These are phyloP conservation scores for Whalleya microplaca DNA, from an alignment of 2,329 filamentous ascomycete genomes.

Conservation along the genomic window DNA sequence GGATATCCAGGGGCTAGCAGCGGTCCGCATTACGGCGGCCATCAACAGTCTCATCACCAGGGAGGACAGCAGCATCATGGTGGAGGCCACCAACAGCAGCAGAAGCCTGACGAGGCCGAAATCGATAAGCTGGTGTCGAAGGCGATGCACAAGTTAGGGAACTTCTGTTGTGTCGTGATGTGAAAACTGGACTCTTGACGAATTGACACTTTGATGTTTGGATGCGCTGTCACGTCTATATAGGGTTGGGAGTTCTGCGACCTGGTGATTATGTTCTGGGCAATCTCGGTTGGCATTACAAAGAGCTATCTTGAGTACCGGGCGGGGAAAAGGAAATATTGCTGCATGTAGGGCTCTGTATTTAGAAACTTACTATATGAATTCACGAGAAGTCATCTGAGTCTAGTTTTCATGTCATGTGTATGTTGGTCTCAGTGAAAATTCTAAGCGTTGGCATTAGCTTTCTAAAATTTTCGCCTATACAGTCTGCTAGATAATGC, in stretches of 20 bases:
- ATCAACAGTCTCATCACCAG: slow-evolving; percentile 44
- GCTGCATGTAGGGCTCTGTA: not conserved
- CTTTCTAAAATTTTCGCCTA: too few species aligned
- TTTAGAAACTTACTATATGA: not conserved
- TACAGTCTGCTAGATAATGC: too few species aligned
- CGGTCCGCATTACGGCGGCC: slow-evolving; percentile 41
- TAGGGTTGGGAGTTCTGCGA: not conserved
- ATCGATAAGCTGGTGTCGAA: slow-evolving; percentile 64
- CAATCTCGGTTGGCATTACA: not conserved
- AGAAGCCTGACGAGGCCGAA: slow-evolving; percentile 60
- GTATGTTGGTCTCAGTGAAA: too few species aligned
- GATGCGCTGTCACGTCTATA: not conserved
- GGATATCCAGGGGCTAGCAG: slow-evolving; percentile 40
- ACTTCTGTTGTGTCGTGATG: slow-evolving; percentile 79
- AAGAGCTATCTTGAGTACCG: not conserved
- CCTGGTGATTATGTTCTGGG: not conserved
- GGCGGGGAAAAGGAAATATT: not conserved
- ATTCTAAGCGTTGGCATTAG: too few species aligned
- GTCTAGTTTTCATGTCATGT: too few species aligned
- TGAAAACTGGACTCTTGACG: slow-evolving; percentile 41
- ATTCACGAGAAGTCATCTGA: too few species aligned
- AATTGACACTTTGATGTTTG: not conserved
- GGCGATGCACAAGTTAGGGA: slow-evolving; percentile 66
- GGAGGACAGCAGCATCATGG: slow-evolving; percentile 47
- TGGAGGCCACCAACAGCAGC: slow-evolving; percentile 48